Percentiles rank a stretch among this genome's conserved stretches.
These are phyloP conservation scores for Solanum pennellii DNA, from an alignment of 257 asterid genomes.

Conservation along the genomic window DNA sequence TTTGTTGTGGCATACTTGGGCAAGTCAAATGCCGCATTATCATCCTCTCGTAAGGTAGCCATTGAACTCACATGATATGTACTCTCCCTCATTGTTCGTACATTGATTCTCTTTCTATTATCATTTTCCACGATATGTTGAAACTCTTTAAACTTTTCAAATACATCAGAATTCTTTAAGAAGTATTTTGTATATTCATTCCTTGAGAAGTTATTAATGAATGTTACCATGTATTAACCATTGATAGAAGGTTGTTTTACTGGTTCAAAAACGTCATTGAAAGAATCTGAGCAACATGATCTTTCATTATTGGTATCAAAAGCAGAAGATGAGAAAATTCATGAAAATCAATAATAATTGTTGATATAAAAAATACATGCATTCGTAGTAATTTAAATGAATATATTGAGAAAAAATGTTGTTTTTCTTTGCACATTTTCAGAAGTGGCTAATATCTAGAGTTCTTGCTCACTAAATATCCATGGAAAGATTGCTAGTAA, in stretches of 20 bases:
- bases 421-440: slow-evolving; percentile 25
- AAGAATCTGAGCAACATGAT: background rate
- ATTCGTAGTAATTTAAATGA: background rate
- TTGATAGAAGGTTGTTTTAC: background rate
- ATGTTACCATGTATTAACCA: background rate
- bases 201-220: background rate
- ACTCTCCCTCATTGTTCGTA: background rate
- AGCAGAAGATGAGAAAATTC: background rate
- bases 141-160: background rate
- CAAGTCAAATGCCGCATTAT: background rate
- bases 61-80: background rate
- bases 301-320: background rate
- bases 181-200: too few species aligned
- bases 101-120: background rate
- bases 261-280: background rate
- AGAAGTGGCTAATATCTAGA: slow-evolving; percentile 45
- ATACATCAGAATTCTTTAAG: background rate
- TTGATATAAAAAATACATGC: background rate
- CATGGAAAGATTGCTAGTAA: slow-evolving; percentile 26
- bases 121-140: too few species aligned
- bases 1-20: background rate
- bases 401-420: too few species aligned
- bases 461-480: slow-evolving; percentile 44
- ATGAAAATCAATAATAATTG: background rate
- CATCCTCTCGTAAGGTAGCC: background rate